phyloP scores from a whole-genome alignment of 768 basidiomycete genomes.

The Boletus insuetus region DNA sequence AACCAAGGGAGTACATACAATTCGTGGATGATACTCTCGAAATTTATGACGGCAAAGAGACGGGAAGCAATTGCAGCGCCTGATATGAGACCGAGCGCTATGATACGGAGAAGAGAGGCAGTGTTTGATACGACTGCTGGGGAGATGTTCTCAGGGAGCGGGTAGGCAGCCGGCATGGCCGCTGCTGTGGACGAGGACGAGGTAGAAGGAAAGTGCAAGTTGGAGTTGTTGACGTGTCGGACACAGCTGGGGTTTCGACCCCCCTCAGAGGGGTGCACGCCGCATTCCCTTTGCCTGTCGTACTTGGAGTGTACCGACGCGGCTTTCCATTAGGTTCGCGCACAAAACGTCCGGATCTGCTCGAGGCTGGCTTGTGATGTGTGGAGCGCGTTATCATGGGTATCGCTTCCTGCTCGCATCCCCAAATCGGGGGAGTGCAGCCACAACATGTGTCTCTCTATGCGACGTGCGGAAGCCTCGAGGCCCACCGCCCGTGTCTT shows the following conservation, averaged over 20 bases:
- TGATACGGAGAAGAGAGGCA: conserved; percentile 85
- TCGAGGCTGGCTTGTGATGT: too few species aligned
- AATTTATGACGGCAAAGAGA: conserved; percentile 95
- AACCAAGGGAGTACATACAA: conserved; percentile 59
- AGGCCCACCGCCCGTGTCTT: conserved; percentile 28
- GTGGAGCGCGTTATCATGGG: background rate
- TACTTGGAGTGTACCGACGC: too few species aligned
- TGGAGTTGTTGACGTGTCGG: conserved; percentile 23
- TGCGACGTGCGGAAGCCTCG: conserved; percentile 30
- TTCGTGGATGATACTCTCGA: conserved; percentile 99
- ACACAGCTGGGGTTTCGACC: background rate
- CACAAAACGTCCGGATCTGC: too few species aligned
- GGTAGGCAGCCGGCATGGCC: conserved; percentile 74
- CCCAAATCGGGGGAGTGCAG: background rate
- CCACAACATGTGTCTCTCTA: background rate
- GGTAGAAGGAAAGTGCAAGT: background rate
- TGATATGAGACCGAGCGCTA: conserved; percentile 88
- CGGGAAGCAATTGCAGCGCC: conserved; percentile 94
- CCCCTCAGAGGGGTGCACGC: conserved; percentile 11
- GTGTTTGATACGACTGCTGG: conserved; percentile 78
- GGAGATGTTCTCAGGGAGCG: conserved; percentile 68
- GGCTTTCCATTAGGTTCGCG: too few species aligned
- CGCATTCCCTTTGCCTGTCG: too few species aligned
- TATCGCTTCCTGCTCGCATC: too few species aligned
- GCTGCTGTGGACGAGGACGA: conserved; percentile 12